These are phyloP conservation scores for Penicillium fuscoglaucum DNA, from an alignment of 2,329 filamentous ascomycete species.

Conservation along the genomic window DNA sequence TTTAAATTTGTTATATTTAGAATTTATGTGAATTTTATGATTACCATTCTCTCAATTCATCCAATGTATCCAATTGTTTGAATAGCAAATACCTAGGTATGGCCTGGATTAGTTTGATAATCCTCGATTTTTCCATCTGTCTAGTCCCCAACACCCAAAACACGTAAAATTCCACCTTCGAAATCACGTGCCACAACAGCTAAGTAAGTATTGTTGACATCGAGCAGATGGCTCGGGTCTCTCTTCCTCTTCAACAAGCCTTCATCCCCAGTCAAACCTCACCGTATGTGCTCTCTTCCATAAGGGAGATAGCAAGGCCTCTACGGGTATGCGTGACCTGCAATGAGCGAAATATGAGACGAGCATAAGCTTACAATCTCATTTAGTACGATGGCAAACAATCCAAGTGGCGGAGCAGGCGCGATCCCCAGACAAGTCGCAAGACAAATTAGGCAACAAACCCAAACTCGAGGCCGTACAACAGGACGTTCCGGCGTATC, in stretches of 20 bases:
- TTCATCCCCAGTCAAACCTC: background rate
- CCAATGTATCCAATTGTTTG: background rate
- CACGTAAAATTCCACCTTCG: background rate
- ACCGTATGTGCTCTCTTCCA: background rate
- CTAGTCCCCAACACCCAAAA: background rate
- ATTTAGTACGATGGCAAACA: background rate
- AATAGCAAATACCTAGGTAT: background rate
- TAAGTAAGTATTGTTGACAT: background rate
- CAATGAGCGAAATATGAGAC: background rate
- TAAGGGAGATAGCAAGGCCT: background rate
- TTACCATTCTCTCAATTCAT: too few relatives aligned
- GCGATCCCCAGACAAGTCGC: background rate
- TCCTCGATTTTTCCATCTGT: background rate
- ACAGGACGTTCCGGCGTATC: background rate
- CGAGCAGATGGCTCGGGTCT: too few relatives aligned
- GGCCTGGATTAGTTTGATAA: background rate
- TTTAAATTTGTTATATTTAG: background rate
- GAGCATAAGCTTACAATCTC: background rate
- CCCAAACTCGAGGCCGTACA: background rate
- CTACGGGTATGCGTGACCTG: background rate
- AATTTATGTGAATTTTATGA: fast-evolving
- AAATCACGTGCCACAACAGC: background rate
- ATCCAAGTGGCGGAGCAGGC: background rate
- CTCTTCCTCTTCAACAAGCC: background rate
- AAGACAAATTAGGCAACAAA: background rate